Conservation (phyloP, 129 eudicot species). For the Flaveria sonorensis region DNA sequence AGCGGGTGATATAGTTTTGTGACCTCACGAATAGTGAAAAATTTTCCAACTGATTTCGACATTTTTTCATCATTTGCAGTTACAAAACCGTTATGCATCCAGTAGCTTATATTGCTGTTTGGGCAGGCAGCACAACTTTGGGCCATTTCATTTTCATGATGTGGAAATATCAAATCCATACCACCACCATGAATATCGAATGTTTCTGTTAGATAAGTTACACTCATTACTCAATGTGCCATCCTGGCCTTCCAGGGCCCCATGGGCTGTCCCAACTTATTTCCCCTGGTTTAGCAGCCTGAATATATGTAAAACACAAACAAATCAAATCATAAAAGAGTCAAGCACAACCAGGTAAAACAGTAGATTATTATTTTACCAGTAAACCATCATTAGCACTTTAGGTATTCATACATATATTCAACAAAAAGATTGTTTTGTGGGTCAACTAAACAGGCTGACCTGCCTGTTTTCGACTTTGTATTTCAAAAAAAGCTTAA, state of each 20-base stretch:
- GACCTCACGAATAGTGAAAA: conserved; percentile 89
- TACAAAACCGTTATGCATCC: conserved; percentile 97
- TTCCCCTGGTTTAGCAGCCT: conserved; percentile 96
- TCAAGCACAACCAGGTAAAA: background rate
- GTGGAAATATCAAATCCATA: conserved; percentile 87
- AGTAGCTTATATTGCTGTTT: conserved; percentile 63
- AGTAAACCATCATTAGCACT: background rate
- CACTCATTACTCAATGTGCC: conserved; percentile 98
- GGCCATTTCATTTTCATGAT: conserved; percentile 94
- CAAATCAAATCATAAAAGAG: background rate
- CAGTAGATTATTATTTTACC: background rate
- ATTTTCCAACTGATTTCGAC: conserved; percentile 78
- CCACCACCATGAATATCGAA: conserved; percentile 99
- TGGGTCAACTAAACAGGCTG: background rate
- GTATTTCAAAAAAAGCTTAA: background rate
- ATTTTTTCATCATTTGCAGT: conserved; percentile 80
- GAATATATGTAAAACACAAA: conserved; percentile 8
- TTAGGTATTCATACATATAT: background rate
- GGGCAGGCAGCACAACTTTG: conserved; percentile 93
- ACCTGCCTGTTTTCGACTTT: background rate
- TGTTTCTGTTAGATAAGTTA: conserved; percentile 56
- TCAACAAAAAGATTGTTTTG: background rate
- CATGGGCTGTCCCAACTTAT: conserved; percentile 98
- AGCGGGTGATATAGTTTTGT: conserved; percentile 79
- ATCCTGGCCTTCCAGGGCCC: conserved; percentile 99